phyloP scores from a whole-genome alignment of 2,329 filamentous ascomycete species.

The Sphaerulina populicola region DNA sequence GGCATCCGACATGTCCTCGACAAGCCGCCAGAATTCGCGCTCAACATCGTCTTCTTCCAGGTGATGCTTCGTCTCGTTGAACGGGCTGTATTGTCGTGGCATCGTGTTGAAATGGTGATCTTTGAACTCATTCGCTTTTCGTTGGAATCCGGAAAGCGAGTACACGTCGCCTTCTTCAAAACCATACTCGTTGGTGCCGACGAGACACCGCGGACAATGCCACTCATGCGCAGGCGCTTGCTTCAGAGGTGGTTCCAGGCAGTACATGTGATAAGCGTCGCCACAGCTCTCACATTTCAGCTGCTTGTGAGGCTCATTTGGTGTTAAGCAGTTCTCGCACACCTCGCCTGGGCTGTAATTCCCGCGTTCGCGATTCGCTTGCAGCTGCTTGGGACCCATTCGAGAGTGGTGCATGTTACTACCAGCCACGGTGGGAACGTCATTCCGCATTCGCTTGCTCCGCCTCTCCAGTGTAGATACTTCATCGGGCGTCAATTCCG shows the following conservation, averaged over 20 bases:
- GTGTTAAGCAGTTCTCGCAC: conserved; percentile 79
- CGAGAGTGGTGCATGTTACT: conserved; percentile 95
- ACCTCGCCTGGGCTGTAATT: conserved; percentile 53
- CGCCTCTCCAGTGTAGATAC: conserved; percentile 51
- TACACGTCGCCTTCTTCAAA: conserved; percentile 96
- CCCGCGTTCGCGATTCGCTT: conserved; percentile 48
- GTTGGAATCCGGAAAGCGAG: conserved; percentile 89
- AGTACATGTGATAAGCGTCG: conserved; percentile 74
- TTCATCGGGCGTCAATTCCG: conserved; percentile 35
- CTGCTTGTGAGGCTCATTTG: conserved; percentile 62
- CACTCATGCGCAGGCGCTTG: conserved; percentile 78
- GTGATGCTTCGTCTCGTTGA: conserved; percentile 68
- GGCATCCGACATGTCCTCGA: conserved; percentile 86
- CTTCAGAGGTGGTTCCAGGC: conserved; percentile 77
- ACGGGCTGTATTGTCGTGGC: conserved; percentile 56
- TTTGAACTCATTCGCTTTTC: conserved; percentile 92
- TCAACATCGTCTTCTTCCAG: conserved; percentile 95
- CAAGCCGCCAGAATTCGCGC: conserved; percentile 90
- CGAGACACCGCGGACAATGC: conserved; percentile 91
- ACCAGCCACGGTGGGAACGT: conserved; percentile 76
- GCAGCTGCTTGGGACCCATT: conserved; percentile 62
- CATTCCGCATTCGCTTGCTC: conserved; percentile 87
- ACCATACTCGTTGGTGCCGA: conserved; percentile 92
- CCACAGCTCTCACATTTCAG: conserved; percentile 89
- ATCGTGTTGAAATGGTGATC: conserved; percentile 77